A percentile compares a stretch with the other conserved stretches of the same genome.
These are phyloP conservation scores for Centrapalus pauciflorus DNA, from an alignment of 129 eudicot species.

Conservation along the genomic window DNA sequence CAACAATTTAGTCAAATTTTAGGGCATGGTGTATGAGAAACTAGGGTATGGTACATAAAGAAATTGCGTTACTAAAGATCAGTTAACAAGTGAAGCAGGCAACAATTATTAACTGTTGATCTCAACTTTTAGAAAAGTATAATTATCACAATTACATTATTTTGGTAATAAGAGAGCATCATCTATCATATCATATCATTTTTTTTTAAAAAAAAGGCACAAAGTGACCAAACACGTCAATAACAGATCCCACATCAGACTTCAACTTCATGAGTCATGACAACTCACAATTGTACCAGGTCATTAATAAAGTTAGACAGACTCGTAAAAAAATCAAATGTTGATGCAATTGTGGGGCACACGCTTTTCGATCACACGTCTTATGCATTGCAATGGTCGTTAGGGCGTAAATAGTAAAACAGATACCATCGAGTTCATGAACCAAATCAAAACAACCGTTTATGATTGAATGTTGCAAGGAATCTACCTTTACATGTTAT, in stretches of 20 bases:
- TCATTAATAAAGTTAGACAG: background rate
- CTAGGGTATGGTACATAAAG: background rate
- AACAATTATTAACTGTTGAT: no score
- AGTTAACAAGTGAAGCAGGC: background rate
- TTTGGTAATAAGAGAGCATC: background rate
- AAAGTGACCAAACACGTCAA: conserved; percentile 16
- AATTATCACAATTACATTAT: conserved; percentile 6
- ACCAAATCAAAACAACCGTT: no score
- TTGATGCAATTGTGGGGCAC: background rate
- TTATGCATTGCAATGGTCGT: background rate
- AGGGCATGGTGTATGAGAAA: no score
- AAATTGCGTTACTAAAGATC: background rate
- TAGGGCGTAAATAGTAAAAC: no score
- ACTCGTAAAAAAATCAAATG: background rate
- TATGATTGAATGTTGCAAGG: no score
- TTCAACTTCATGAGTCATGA: background rate
- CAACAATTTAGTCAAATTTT: no score
- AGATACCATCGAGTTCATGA: no score
- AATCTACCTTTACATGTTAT: no score
- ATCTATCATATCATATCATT: background rate
- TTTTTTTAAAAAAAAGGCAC: conserved; percentile 3
- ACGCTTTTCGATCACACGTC: background rate
- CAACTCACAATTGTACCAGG: background rate
- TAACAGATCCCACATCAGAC: conserved; percentile 20
- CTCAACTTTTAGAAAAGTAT: conserved; percentile 1